Evolutionary conservation across 352 stramenopile species (phyloP), one percentile per base, ranked within the genome.

Genomic region (Globisporangium sylvaticum): DNA sequence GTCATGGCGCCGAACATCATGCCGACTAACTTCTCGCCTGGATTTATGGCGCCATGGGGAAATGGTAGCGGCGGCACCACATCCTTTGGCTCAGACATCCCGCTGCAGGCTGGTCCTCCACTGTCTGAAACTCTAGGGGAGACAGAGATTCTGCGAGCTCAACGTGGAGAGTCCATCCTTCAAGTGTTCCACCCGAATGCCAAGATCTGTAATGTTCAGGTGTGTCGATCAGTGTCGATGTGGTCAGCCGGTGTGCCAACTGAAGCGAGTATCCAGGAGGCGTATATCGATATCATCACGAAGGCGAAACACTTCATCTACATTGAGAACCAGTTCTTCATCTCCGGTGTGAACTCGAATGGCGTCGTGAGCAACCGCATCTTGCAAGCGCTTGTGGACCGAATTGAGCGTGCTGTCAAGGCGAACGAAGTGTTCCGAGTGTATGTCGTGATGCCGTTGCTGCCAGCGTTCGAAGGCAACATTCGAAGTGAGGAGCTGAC

Each of bases 241-340:
- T 97, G 89, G 89, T 97, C 89, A 1, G 87, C 83, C 0, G 89
- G 89, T 42, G 87, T 94, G 4, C 81, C 81, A 14, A 93, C 85
- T 0, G 89, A 97, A 69, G 74, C 72, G 27, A 95, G 87, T 64
- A 93, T 95, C 66, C 88, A 95, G 50, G 74, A 79, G 50, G 89
- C 89, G 20, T 97, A 95, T 63, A 81, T 93, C 58, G 84, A 95
- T 58, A 69, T 90, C 24, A 97, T 97, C 70, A 69, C 77, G 1
- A 87, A 89, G 54, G 76, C 88, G 3, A 80, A 92, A 34, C 87
- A 94, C 65, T 97, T 80, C 44, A 70, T 98, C 54, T 98, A 98
- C 79, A 96, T 98, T 56, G 92, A 98, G 71, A 97, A 97, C 70
- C 89, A 97, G 71, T 97, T 96, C 64, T 97, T 97, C 66, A 88